Evolutionary conservation across 495 filamentous ascomycete genomes (phyloP).

Genomic region (Hypoxylon fragiforme): DNA sequence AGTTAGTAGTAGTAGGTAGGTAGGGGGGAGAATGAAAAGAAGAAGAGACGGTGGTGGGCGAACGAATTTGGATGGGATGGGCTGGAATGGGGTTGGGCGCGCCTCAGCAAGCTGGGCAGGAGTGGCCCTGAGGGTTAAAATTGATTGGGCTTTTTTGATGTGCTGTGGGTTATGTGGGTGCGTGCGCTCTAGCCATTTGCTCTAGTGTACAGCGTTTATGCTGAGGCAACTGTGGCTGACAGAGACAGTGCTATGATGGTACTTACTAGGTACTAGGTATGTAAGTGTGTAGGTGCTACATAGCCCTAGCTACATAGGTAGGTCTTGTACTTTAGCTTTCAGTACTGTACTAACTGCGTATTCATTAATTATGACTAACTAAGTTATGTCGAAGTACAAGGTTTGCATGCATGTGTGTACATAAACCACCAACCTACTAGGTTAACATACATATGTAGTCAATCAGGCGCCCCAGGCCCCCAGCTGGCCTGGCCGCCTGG

Average conservation of each 20-base stretch:
- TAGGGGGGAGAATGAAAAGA: slow-evolving; percentile 11
- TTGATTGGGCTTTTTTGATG: slow-evolving; percentile 16
- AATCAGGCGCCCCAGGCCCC: too few relatives aligned
- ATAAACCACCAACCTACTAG: too few relatives aligned
- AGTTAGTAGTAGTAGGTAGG: slow-evolving; percentile 24
- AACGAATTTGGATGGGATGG: slow-evolving; percentile 6
- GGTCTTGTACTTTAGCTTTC: too few relatives aligned
- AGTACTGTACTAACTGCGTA: too few relatives aligned
- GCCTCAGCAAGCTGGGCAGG: slow-evolving; percentile 34
- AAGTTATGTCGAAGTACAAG: too few relatives aligned
- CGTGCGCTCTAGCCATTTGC: not conserved
- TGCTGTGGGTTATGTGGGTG: slow-evolving; percentile 9
- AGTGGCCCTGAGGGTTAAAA: slow-evolving; percentile 4
- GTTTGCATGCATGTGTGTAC: too few relatives aligned
- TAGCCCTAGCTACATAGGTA: too few relatives aligned
- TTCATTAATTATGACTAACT: too few relatives aligned
- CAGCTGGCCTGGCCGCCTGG: too few relatives aligned
- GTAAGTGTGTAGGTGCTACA: too few relatives aligned
- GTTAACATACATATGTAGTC: too few relatives aligned
- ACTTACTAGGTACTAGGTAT: slow-evolving; percentile 1
- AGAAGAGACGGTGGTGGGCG: slow-evolving; percentile 23
- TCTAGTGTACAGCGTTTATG: not conserved
- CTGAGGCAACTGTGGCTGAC: slow-evolving; percentile 24
- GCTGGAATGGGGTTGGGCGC: slow-evolving; percentile 36
- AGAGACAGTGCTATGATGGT: not conserved